Conservation (phyloP, 2,329 filamentous ascomycete genomes). For the Aspergillus calidoustus region DNA sequence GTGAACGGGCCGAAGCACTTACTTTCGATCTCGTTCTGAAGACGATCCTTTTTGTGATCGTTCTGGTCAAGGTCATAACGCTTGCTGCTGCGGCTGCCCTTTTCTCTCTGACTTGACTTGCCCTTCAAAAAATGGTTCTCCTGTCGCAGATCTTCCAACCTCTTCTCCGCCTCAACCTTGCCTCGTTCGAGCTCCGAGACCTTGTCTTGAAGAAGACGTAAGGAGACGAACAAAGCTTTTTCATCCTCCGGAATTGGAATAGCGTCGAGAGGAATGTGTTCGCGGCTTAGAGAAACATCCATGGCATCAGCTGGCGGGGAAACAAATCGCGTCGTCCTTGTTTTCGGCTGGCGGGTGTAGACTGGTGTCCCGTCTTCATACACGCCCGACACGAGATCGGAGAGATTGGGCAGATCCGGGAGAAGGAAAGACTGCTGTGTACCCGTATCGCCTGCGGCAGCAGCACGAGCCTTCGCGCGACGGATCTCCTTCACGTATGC, state of each 20-base stretch:
- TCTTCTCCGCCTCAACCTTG: constrained; percentile 56
- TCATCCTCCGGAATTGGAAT: constrained; percentile 65
- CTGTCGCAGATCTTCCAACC: constrained; percentile 56
- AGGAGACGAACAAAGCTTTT: constrained; percentile 65
- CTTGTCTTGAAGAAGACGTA: constrained; percentile 63
- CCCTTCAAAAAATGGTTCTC: constrained; percentile 57
- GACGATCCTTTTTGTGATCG: constrained; percentile 40
- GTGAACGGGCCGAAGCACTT: constrained; percentile 20
- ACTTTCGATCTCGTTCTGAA: constrained; percentile 46
- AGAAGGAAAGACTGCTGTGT: constrained; percentile 65
- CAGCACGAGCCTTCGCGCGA: constrained; percentile 33
- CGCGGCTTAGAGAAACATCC: constrained; percentile 36
- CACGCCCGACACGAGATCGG: constrained; percentile 63
- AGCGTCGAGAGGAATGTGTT: constrained; percentile 56
- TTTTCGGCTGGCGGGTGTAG: constrained; percentile 55
- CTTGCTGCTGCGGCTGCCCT: constrained; percentile 36
- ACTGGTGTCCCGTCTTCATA: constrained; percentile 63
- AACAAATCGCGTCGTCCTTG: constrained; percentile 59
- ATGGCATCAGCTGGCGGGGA: constrained; percentile 48
- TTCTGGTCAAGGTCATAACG: constrained; percentile 51
- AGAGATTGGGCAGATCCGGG: constrained; percentile 64
- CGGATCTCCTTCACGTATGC: constrained; percentile 38
- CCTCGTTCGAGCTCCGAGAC: constrained; percentile 61
- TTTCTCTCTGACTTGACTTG: constrained; percentile 45
- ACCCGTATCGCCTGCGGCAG: constrained; percentile 48